These are phyloP conservation scores for Rhypophila decipiens DNA, from an alignment of 495 filamentous ascomycete species.

Conservation along the genomic window DNA sequence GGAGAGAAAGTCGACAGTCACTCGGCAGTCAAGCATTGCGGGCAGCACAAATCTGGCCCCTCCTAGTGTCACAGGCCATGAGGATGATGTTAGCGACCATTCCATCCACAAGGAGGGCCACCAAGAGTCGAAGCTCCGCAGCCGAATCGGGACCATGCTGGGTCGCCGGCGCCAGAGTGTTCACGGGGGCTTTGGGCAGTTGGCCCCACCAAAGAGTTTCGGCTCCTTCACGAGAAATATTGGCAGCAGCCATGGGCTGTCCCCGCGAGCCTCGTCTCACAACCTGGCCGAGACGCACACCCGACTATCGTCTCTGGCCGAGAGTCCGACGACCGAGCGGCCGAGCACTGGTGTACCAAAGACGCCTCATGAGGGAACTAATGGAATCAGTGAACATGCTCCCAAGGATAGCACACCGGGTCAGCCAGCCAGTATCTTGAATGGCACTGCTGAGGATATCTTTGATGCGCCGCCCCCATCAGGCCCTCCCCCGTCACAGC, in stretches of 20 bases:
- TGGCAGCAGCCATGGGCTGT: conserved; percentile 44
- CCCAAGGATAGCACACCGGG: conserved; percentile 14
- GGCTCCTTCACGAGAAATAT: conserved; percentile 49
- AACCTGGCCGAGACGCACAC: conserved; percentile 49
- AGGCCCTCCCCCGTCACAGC: conserved; percentile 39
- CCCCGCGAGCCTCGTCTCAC: conserved; percentile 47
- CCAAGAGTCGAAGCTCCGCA: conserved; percentile 50
- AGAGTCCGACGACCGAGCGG: conserved; percentile 33
- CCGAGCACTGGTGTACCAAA: conserved; percentile 24
- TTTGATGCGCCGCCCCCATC: conserved; percentile 42
- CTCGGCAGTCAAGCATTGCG: conserved; percentile 34
- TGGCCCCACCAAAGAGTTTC: conserved; percentile 38
- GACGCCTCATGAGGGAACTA: conserved; percentile 37
- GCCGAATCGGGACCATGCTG: conserved; percentile 76
- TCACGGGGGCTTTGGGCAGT: conserved; percentile 43
- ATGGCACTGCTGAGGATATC: conserved; percentile 35
- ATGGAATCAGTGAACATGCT: conserved; percentile 28
- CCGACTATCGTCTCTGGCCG: conserved; percentile 44
- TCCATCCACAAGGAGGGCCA: conserved; percentile 47
- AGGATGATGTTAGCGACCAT: conserved; percentile 59
- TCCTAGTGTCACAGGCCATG: conserved; percentile 19
- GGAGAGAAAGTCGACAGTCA: conserved; percentile 34
- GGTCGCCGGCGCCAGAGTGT: conserved; percentile 57
- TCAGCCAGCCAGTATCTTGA: conserved; percentile 24
- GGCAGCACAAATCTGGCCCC: conserved; percentile 21